These are phyloP conservation scores for Dendrothele bispora DNA, from an alignment of 768 basidiomycete genomes.

Conservation along the genomic window DNA sequence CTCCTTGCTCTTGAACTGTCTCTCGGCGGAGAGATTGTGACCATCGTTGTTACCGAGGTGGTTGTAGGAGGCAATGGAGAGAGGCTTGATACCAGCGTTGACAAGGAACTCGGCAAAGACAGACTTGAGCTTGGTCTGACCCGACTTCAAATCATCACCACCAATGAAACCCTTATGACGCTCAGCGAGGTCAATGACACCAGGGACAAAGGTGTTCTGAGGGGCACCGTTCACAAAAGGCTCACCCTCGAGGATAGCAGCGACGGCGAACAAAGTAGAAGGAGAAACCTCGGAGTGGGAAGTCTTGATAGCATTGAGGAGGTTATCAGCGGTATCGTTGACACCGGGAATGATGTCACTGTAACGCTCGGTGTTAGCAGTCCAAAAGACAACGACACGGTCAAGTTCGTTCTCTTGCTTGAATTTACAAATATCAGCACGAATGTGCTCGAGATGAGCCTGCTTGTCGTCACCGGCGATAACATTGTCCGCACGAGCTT, in stretches of 20 bases:
- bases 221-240: constrained; percentile 98
- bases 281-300: constrained; percentile 96
- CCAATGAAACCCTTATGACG: constrained; percentile 89
- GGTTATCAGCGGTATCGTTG: constrained; percentile 90
- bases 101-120: constrained; percentile 98
- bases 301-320: constrained; percentile 76
- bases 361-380: constrained; percentile 98
- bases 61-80: constrained; percentile 97
- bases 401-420: constrained; percentile 82
- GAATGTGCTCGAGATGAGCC: constrained; percentile 87
- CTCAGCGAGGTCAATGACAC: constrained; percentile 91
- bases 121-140: constrained; percentile 96
- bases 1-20: constrained; percentile 98
- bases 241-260: constrained; percentile 90
- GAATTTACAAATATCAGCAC: constrained; percentile 92
- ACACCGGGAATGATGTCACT: constrained; percentile 91
- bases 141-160: constrained; percentile 97
- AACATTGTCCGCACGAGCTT: constrained; percentile 92
- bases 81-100: constrained; percentile 97
- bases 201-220: constrained; percentile 98
- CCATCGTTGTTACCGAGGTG: constrained; percentile 99
- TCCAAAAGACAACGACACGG: constrained; percentile 95
- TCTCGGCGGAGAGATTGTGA: constrained; percentile 84
- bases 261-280: constrained; percentile 93
- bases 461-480: constrained; percentile 86